Conservation (phyloP, 176 grass and related monocot species). For the Sorghum bicolor region DNA sequence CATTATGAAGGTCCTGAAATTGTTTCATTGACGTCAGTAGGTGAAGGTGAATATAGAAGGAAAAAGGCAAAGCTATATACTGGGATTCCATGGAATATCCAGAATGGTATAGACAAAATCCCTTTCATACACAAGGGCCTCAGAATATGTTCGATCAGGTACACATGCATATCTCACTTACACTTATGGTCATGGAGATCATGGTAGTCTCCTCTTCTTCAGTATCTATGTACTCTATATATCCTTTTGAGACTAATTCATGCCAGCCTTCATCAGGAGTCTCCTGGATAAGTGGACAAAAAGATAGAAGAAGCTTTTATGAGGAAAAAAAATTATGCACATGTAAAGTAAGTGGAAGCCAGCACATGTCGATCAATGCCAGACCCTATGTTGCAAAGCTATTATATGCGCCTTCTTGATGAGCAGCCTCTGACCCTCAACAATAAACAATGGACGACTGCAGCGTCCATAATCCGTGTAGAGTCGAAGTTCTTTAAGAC, state of each 20-base stretch:
- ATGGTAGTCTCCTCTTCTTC: conserved; percentile 98
- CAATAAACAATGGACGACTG: conserved; percentile 93
- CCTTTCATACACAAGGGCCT: background rate
- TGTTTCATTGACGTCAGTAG: conserved; percentile 30
- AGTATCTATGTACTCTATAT: conserved; percentile 95
- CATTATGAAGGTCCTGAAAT: conserved; percentile 76
- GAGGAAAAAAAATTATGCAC: conserved; percentile 27
- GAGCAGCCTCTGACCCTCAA: conserved; percentile 88
- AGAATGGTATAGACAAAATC: background rate
- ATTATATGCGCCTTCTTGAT: conserved; percentile 88
- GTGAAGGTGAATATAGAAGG: conserved; percentile 32
- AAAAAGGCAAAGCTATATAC: background rate
- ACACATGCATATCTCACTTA: conserved; percentile 44
- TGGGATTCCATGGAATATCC: background rate
- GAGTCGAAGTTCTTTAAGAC: conserved; percentile 87
- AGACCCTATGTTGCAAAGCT: conserved; percentile 91
- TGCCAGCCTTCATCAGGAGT: conserved; percentile 92
- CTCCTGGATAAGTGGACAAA: conserved; percentile 60
- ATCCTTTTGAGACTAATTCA: conserved; percentile 91
- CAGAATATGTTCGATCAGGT: conserved; percentile 10
- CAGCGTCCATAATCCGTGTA: conserved; percentile 99
- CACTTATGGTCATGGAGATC: conserved; percentile 98
- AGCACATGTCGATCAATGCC: conserved; percentile 19
- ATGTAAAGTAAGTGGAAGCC: conserved; percentile 10
- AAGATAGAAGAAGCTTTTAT: conserved; percentile 21